Conservation (phyloP, 805 yeast genomes). For the Pichia nanzhaoensis region DNA sequence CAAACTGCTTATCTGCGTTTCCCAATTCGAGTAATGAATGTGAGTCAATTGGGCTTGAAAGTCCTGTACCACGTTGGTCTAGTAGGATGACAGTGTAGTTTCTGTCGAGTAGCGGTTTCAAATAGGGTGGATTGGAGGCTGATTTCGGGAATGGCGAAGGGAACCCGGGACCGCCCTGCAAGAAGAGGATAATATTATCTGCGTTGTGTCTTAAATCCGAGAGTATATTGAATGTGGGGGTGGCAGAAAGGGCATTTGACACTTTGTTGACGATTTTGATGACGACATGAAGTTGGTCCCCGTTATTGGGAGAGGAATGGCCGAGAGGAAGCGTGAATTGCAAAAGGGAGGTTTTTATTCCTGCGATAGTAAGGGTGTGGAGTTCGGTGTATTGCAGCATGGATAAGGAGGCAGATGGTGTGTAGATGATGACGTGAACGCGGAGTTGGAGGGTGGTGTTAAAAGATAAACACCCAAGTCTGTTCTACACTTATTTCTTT, state of each 20-base stretch:
- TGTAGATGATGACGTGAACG: neutral
- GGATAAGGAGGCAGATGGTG: neutral
- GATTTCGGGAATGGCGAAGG: conserved; percentile 28
- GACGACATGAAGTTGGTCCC: neutral
- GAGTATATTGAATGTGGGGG: conserved; percentile 26
- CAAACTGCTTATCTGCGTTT: conserved; percentile 27
- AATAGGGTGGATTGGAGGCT: conserved; percentile 13
- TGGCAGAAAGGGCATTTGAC: neutral
- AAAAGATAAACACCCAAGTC: no score
- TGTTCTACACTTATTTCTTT: no score
- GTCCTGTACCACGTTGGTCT: conserved; percentile 61
- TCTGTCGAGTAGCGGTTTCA: conserved; percentile 17
- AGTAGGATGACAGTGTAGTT: conserved; percentile 30
- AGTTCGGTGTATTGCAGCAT: neutral
- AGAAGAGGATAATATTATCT: conserved; percentile 31
- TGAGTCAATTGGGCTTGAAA: conserved; percentile 40
- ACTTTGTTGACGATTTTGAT: conserved; percentile 1
- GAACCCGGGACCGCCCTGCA: conserved; percentile 55
- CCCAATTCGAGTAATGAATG: conserved; percentile 18
- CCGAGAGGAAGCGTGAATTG: neutral
- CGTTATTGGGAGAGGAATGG: neutral
- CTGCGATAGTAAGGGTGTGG: neutral
- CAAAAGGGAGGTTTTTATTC: neutral
- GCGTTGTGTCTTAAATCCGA: neutral
- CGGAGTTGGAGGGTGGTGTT: no score